Percentiles rank a stretch among this genome's conserved stretches.
phyloP scores from a whole-genome alignment of 371 early-diverging fungal species.

The Mucor irregularis region DNA sequence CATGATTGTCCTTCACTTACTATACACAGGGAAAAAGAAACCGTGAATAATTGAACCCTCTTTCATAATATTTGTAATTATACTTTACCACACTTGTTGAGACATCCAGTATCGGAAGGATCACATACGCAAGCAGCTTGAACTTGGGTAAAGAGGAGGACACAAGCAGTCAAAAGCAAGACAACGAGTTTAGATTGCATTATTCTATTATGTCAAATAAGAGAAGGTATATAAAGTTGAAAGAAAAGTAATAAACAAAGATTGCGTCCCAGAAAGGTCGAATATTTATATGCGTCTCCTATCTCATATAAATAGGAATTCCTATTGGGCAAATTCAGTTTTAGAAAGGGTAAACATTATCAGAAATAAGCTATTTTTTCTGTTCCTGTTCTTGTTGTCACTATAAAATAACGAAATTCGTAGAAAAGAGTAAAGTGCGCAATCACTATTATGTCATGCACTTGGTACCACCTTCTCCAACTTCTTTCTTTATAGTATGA shows the following conservation, averaged over 20 bases:
- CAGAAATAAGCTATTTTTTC: too few species aligned
- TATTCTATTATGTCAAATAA: slow-evolving; percentile 1
- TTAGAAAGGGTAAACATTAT: too few species aligned
- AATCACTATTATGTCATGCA: too few species aligned
- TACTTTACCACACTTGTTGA: slow-evolving; percentile 22
- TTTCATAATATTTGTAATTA: background rate
- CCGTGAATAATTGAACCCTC: background rate
- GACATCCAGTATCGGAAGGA: slow-evolving; percentile 13
- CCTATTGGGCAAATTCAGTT: too few species aligned
- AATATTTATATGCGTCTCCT: background rate
- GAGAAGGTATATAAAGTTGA: background rate
- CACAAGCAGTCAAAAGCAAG: slow-evolving; percentile 1
- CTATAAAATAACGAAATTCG: too few species aligned
- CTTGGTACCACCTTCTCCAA: too few species aligned
- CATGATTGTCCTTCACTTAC: slow-evolving; percentile 16
- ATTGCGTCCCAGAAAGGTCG: background rate
- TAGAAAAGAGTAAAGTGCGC: too few species aligned
- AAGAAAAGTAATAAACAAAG: background rate
- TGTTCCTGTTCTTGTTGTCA: too few species aligned
- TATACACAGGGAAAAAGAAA: background rate
- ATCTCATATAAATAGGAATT: background rate
- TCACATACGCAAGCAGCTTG: slow-evolving; percentile 20
- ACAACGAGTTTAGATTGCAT: slow-evolving; percentile 8
- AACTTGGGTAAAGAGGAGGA: slow-evolving; percentile 11
- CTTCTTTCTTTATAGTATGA: too few species aligned